Conservation (phyloP, 208 protist species). For the Angomonas desouzai region DNA sequence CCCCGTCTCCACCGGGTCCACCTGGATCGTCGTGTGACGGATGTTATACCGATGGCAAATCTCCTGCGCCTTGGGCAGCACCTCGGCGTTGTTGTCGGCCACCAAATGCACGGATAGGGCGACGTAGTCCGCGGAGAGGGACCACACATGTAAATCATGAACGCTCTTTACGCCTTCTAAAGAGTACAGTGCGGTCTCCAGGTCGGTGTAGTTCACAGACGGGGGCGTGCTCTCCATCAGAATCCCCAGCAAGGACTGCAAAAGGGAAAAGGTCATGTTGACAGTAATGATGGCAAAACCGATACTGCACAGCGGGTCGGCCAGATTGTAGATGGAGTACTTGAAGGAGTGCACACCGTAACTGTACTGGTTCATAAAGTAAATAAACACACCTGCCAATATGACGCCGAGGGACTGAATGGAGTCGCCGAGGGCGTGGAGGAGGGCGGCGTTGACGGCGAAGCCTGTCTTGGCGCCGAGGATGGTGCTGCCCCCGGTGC, state of each 20-base stretch:
- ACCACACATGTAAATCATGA: slow-evolving; percentile 91
- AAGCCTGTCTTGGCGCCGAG: slow-evolving; percentile 23
- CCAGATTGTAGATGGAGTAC: slow-evolving; percentile 79
- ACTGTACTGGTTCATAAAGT: slow-evolving; percentile 40
- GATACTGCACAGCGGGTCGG: slow-evolving; percentile 83
- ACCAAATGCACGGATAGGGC: slow-evolving; percentile 82
- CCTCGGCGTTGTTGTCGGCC: slow-evolving; percentile 26
- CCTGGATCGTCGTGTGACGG: slow-evolving; percentile 86
- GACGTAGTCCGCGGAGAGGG: slow-evolving; percentile 70
- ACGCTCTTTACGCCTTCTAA: slow-evolving; percentile 73
- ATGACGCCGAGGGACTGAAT: slow-evolving; percentile 88
- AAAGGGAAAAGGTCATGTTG: slow-evolving; percentile 70
- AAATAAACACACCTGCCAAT: slow-evolving; percentile 77
- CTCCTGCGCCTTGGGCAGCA: slow-evolving; percentile 60
- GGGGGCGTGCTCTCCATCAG: slow-evolving; percentile 87
- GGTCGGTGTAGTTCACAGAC: slow-evolving; percentile 48
- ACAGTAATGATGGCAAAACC: slow-evolving; percentile 87
- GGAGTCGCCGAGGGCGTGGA: slow-evolving; percentile 90
- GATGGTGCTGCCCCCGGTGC: neutral
- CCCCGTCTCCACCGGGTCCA: slow-evolving; percentile 56
- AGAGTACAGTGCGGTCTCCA: slow-evolving; percentile 38
- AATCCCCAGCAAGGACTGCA: slow-evolving; percentile 73
- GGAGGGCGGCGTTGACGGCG: slow-evolving; percentile 75
- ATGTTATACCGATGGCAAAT: slow-evolving; percentile 66
- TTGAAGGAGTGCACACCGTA: slow-evolving; percentile 41